These are phyloP conservation scores for Lolium rigidum DNA, from an alignment of 176 grass and related monocot species.

Conservation along the genomic window DNA sequence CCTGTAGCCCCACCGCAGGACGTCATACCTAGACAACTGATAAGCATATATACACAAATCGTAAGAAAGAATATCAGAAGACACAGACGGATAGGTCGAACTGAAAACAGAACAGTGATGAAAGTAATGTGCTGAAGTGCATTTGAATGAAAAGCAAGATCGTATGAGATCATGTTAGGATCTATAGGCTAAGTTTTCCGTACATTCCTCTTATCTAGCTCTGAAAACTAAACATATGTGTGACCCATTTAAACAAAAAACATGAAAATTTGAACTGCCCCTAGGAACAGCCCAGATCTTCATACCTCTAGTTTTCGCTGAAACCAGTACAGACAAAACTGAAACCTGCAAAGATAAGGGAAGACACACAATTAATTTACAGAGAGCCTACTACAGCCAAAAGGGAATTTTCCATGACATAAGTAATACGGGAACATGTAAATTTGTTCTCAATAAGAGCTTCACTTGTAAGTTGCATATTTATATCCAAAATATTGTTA, in stretches of 20 bases:
- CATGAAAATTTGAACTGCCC: no score
- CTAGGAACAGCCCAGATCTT: not conserved
- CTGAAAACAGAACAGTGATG: no score
- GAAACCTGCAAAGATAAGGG: slow-evolving; percentile 10
- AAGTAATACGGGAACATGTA: not conserved
- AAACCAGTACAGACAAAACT: slow-evolving; percentile 15
- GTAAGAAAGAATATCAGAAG: no score
- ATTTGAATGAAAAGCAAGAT: no score
- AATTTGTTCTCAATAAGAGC: not conserved
- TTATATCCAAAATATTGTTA: not conserved
- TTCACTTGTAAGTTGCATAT: not conserved
- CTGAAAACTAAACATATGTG: not conserved
- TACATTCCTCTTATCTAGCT: not conserved
- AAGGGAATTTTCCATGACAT: not conserved
- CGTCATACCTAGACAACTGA: no score
- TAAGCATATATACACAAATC: not conserved
- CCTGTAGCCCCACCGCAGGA: not conserved
- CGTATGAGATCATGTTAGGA: not conserved
- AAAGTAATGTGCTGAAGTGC: no score
- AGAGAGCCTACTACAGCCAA: not conserved
- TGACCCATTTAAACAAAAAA: no score
- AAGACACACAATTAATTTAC: not conserved
- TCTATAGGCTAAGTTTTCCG: not conserved
- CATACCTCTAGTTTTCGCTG: slow-evolving; percentile 13
- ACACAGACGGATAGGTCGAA: no score